A percentile compares a stretch with the other conserved stretches of the same genome.
These are phyloP conservation scores for Hsuehochloa calcarea DNA, from an alignment of 176 grass and related monocot genomes.

Conservation along the genomic window DNA sequence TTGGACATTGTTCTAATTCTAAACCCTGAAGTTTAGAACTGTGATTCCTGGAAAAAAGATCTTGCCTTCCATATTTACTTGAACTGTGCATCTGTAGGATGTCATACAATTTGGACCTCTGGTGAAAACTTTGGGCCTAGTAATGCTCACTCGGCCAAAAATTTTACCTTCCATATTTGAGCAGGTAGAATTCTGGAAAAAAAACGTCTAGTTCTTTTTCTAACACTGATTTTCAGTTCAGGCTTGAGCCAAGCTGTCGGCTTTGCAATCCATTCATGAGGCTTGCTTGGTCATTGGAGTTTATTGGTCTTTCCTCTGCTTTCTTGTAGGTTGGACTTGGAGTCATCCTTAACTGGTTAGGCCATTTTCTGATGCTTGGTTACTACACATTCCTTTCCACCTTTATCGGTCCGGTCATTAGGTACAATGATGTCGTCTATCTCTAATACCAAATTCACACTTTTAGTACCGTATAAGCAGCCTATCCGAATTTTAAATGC, in stretches of 20 bases:
- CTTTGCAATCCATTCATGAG: conserved; percentile 13
- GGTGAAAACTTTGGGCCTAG: conserved; percentile 77
- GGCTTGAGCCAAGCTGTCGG: conserved; percentile 10
- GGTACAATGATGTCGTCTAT: conserved; percentile 41
- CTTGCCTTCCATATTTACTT: conserved; percentile 2
- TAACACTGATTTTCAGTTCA: neutral
- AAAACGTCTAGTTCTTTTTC: neutral
- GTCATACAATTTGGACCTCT: conserved; percentile 95
- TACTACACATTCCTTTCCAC: conserved; percentile 81
- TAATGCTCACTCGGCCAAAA: conserved; percentile 69
- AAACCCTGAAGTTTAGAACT: neutral
- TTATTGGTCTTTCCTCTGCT: conserved; percentile 11
- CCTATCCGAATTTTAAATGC: neutral
- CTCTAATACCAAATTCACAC: conserved; percentile 25
- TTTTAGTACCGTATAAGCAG: neutral
- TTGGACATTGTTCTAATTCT: conserved; percentile 26
- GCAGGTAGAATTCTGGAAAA: conserved; percentile 42
- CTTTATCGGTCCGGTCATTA: conserved; percentile 51
- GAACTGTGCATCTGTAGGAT: conserved; percentile 52
- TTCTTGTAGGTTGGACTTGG: conserved; percentile 63
- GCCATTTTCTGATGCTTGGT: conserved; percentile 90
- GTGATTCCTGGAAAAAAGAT: neutral
- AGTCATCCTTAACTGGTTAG: conserved; percentile 87
- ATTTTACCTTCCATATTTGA: conserved; percentile 91
- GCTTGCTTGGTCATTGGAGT: conserved; percentile 10